phyloP scores from a whole-genome alignment of 179 eudicot species.

The Beta macrorhiza region DNA sequence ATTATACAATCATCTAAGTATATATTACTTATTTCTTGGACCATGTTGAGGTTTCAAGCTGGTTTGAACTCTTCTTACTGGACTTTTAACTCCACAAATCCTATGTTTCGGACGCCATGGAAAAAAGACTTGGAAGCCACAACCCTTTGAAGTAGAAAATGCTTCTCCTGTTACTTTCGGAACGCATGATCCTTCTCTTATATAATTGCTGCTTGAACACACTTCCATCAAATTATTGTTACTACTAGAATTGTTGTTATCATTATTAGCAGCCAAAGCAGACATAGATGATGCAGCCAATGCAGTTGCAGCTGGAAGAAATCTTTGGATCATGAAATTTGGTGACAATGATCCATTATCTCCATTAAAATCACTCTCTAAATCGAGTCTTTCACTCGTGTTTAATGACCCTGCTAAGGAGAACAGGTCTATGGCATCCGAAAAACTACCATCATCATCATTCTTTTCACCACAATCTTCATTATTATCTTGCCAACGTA shows the following conservation, averaged over 20 bases:
- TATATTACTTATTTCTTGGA: conserved; percentile 23
- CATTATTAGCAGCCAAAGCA: conserved; percentile 17
- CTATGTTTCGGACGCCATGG: conserved; percentile 42
- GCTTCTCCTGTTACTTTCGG: conserved; percentile 24
- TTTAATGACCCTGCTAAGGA: conserved; percentile 41
- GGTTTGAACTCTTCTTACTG: conserved; percentile 29
- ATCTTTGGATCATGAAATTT: conserved; percentile 41
- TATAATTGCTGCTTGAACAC: not conserved
- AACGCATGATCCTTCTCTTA: conserved; percentile 25
- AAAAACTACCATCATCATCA: conserved; percentile 21
- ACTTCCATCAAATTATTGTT: not conserved
- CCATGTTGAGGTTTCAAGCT: conserved; percentile 27
- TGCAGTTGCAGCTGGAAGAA: conserved; percentile 47
- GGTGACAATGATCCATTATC: conserved; percentile 26
- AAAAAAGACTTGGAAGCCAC: conserved; percentile 43
- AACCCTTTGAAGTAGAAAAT: conserved; percentile 31
- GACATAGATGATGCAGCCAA: conserved; percentile 43
- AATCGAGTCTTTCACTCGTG: conserved; percentile 9
- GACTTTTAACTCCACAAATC: conserved; percentile 34
- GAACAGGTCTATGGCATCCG: conserved; percentile 56
- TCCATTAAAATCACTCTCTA: conserved; percentile 16
- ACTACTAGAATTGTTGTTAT: not conserved
- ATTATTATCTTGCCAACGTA: conserved; percentile 32
- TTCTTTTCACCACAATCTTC: not conserved
- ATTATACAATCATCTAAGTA: not conserved